Percentiles rank a stretch among this genome's conserved stretches.
phyloP scores from a whole-genome alignment of 768 basidiomycete species.

The Coprinopsis sp. region DNA sequence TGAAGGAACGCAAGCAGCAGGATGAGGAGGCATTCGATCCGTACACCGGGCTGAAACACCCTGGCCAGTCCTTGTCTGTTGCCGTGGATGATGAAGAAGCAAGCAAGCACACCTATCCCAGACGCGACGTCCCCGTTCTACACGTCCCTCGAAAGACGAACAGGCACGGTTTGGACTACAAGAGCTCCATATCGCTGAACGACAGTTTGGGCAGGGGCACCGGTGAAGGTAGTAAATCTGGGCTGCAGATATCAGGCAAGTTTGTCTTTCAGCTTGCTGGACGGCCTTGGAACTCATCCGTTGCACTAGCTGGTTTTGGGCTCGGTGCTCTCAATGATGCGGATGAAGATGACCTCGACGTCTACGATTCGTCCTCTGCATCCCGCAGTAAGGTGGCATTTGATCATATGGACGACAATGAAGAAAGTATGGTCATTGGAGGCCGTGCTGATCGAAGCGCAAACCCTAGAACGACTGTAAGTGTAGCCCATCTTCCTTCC shows the following conservation, averaged over 20 bases:
- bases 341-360: slow-evolving; percentile 87
- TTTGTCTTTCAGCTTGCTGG: too few species aligned
- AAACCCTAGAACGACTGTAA: slow-evolving; percentile 26
- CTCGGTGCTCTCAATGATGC: slow-evolving; percentile 89
- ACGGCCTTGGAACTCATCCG: too few species aligned
- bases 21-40: slow-evolving; percentile 46
- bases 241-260: slow-evolving; percentile 56
- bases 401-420: slow-evolving; percentile 63
- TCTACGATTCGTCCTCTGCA: slow-evolving; percentile 55
- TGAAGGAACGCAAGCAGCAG: slow-evolving; percentile 69
- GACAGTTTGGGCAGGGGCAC: slow-evolving; percentile 47
- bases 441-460: slow-evolving; percentile 18
- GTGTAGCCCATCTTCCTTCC: slow-evolving; percentile 8
- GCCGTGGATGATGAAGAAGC: slow-evolving; percentile 76
- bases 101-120: slow-evolving; percentile 81
- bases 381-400: slow-evolving; percentile 56
- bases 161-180: slow-evolving; percentile 77
- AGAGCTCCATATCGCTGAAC: slow-evolving; percentile 55
- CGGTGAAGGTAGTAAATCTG: slow-evolving; percentile 26
- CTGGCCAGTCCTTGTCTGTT: slow-evolving; percentile 30
- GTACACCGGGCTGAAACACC: slow-evolving; percentile 24
- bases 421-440: slow-evolving; percentile 47
- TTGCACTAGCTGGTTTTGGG: slow-evolving; percentile 90
- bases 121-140: slow-evolving; percentile 68
- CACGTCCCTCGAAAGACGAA: slow-evolving; percentile 68